Evolutionary conservation across 208 protist genomes (phyloP), one percentile per base, ranked within the genome.

Genomic region (Lotmaria passim): DNA sequence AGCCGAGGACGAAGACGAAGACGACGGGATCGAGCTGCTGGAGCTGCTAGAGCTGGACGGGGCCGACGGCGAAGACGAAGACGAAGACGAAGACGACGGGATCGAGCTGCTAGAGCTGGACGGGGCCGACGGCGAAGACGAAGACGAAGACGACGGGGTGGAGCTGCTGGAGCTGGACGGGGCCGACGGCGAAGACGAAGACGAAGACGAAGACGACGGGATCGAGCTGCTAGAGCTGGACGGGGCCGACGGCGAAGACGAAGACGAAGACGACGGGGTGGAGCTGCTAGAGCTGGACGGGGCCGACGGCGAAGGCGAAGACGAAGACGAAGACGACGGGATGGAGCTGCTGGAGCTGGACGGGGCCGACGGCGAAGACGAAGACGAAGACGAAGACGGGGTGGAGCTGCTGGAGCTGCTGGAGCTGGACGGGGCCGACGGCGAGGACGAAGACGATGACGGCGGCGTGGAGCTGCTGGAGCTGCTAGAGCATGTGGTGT

Each of bases 371-470:
- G 50, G 36, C 15, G 38, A 61, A 12, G 53, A 70, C 12, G 53
- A 62, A 2, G 43, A 60, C 17, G 63, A 48, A n/a, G n/a, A n/a
- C n/a, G n/a, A n/a, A n/a, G n/a, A n/a, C n/a, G 60, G 38, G 19
- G 2, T 56, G 19, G 43, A 51, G 36, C 36, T 46, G 62, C 50
- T 58, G 0, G 39, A 59, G 39, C 30, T 62, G n/a, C n/a, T n/a
- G n/a, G n/a, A n/a, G n/a, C n/a, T n/a, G n/a, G 19, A 68, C 36
- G 38, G 14, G 30, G 23, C 12, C 26, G 19, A 26, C 48, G 26
- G 36, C 47, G 19, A 39, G 6, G 15, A 59, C 34, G 0, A 47
- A 34, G 14, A 57, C 50, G 48, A 33, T 0, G 24, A 31, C 48
- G 19, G 48, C 0, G 44, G n/a, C 44, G 44, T n/a, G n/a, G n/a